Percentiles rank a stretch among this genome's conserved stretches.
phyloP scores from a whole-genome alignment of 768 basidiomycete species.

The Termitomyces sp. region DNA sequence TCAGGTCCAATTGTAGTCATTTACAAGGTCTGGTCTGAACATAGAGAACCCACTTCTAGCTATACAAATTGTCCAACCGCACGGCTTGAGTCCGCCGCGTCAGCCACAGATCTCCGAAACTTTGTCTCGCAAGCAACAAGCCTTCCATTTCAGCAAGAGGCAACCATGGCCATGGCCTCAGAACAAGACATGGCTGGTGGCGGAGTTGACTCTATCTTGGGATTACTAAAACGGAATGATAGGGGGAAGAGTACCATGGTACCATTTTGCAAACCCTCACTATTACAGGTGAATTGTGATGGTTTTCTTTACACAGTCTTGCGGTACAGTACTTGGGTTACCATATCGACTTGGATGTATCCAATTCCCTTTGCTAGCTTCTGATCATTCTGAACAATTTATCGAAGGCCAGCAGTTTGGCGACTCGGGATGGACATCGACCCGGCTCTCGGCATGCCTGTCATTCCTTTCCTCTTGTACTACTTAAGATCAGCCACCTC shows the following conservation, averaged over 20 bases:
- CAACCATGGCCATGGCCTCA: neutral
- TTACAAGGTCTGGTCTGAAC: too few relatives aligned
- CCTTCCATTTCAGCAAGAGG: neutral
- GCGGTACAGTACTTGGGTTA: neutral
- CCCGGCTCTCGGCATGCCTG: too few relatives aligned
- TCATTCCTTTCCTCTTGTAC: too few relatives aligned
- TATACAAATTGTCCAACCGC: neutral
- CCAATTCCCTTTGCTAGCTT: neutral
- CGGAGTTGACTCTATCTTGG: too few relatives aligned
- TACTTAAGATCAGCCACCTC: too few relatives aligned
- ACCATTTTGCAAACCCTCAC: too few relatives aligned
- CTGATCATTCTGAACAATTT: neutral
- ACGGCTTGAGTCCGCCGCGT: too few relatives aligned
- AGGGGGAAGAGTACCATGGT: too few relatives aligned
- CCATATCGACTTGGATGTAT: neutral
- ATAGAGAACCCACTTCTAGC: neutral
- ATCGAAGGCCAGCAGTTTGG: neutral
- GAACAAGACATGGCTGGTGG: neutral
- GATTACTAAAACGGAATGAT: neutral
- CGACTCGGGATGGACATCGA: too few relatives aligned
- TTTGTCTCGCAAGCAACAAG: neutral
- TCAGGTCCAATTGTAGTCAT: neutral
- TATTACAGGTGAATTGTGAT: too few relatives aligned
- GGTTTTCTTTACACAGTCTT: neutral
- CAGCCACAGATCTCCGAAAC: neutral